phyloP scores from a whole-genome alignment of 352 stramenopile genomes.

The Phytophthora pistaciae region DNA sequence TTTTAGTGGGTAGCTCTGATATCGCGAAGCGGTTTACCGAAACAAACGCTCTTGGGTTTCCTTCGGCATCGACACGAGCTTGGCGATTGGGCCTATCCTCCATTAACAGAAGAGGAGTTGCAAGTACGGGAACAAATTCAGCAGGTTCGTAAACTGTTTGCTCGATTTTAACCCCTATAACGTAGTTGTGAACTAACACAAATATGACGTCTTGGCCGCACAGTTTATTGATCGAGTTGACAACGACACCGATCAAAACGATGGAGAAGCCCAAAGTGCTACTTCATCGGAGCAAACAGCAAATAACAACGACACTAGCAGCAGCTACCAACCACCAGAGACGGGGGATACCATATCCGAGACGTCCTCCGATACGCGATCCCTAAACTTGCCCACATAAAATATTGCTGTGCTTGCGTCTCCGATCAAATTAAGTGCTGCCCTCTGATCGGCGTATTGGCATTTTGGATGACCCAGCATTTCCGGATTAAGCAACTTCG shows the following conservation, averaged over 20 bases:
- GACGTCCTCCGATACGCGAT: conserved; percentile 4
- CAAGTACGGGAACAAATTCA: conserved; percentile 42
- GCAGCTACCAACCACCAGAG: neutral
- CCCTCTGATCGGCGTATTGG: too few species aligned
- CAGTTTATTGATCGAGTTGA: conserved; percentile 32
- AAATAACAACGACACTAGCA: conserved; percentile 7
- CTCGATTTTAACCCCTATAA: too few species aligned
- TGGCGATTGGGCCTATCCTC: conserved; percentile 57
- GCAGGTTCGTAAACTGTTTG: conserved; percentile 27
- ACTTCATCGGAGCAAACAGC: neutral
- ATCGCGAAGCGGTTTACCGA: conserved; percentile 50
- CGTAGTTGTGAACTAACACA: too few species aligned
- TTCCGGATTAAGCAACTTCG: too few species aligned
- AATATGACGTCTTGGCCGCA: too few species aligned
- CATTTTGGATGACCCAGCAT: too few species aligned
- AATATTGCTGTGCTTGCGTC: conserved; percentile 6
- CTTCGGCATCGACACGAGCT: conserved; percentile 65
- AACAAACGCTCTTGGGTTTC: conserved; percentile 35
- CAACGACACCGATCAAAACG: conserved; percentile 1
- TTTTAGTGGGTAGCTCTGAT: conserved; percentile 60
- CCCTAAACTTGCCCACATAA: conserved; percentile 27
- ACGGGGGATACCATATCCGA: neutral
- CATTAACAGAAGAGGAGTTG: conserved; percentile 52
- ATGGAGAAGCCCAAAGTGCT: conserved; percentile 5
- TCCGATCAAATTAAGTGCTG: neutral